Percentiles rank a stretch among this genome's conserved stretches.
phyloP scores from a whole-genome alignment of 495 filamentous ascomycete species.

The Apiosordaria backusii region DNA sequence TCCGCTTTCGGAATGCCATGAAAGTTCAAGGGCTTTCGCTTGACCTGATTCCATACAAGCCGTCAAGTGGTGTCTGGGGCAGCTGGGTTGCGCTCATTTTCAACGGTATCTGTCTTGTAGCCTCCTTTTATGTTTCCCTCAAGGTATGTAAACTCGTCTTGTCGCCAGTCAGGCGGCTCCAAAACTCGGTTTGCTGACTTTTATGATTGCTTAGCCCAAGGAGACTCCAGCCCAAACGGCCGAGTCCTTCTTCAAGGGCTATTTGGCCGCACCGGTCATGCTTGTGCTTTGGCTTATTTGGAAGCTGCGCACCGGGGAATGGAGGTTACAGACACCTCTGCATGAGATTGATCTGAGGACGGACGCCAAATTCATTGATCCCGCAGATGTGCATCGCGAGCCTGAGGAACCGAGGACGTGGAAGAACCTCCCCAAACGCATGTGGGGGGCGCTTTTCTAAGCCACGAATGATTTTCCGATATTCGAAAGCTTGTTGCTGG shows the following conservation, averaged over 20 bases:
- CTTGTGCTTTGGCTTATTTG: slow-evolving; percentile 45
- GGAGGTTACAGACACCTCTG: slow-evolving; percentile 61
- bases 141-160: slow-evolving; percentile 25
- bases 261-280: slow-evolving; percentile 59
- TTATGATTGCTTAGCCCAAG: not conserved
- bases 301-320: slow-evolving; percentile 57
- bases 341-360: slow-evolving; percentile 38
- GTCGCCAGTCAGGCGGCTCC: not conserved
- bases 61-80: slow-evolving; percentile 58
- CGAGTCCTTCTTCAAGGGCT: slow-evolving; percentile 55
- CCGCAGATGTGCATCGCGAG: slow-evolving; percentile 26
- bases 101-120: slow-evolving; percentile 52
- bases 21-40: slow-evolving; percentile 49
- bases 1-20: slow-evolving; percentile 64
- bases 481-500: not conserved
- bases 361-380: slow-evolving; percentile 27
- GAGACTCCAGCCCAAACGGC: not conserved
- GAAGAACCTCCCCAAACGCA: slow-evolving; percentile 32
- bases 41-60: slow-evolving; percentile 46
- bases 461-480: not conserved
- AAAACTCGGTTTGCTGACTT: slow-evolving; percentile 9
- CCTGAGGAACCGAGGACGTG: slow-evolving; percentile 27
- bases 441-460: slow-evolving; percentile 34
- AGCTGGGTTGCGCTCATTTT: slow-evolving; percentile 57
- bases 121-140: slow-evolving; percentile 52